Conservation (phyloP, 1,139 yeast species). For the Eremothecium gossypii region DNA sequence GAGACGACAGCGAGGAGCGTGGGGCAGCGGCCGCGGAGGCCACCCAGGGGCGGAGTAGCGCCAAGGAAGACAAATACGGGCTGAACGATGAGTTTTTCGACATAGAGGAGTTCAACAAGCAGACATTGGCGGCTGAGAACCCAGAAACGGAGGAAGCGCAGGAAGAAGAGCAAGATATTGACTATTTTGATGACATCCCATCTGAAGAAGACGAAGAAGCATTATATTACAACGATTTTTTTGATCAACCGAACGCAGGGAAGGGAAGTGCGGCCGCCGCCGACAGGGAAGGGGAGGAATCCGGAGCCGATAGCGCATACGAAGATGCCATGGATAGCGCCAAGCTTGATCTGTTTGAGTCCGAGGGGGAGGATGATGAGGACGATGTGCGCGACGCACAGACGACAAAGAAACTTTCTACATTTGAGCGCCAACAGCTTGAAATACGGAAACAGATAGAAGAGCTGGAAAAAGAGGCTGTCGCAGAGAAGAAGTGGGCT, state of each 20-base stretch:
- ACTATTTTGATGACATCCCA: slow-evolving; percentile 52
- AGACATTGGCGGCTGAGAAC: slow-evolving; percentile 65
- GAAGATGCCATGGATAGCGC: slow-evolving; percentile 52
- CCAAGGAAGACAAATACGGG: slow-evolving; percentile 38
- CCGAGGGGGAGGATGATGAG: slow-evolving; percentile 29
- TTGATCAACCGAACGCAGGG: slow-evolving; percentile 40
- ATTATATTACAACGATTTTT: slow-evolving; percentile 66
- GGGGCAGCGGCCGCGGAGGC: neutral
- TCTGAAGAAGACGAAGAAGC: slow-evolving; percentile 60
- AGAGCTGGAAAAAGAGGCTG: slow-evolving; percentile 72
- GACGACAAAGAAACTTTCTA: slow-evolving; percentile 44
- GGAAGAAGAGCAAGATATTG: slow-evolving; percentile 48
- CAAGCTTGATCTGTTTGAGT: slow-evolving; percentile 55
- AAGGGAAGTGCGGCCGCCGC: slow-evolving; percentile 13
- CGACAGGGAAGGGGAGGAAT: slow-evolving; percentile 29
- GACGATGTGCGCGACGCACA: slow-evolving; percentile 36
- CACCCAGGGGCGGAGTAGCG: slow-evolving; percentile 10
- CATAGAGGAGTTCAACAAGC: slow-evolving; percentile 76
- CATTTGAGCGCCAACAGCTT: slow-evolving; percentile 76
- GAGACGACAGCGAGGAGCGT: slow-evolving; percentile 8
- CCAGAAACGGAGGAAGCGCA: slow-evolving; percentile 37
- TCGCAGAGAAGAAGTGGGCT: slow-evolving; percentile 90
- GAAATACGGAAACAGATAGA: slow-evolving; percentile 69
- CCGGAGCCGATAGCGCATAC: slow-evolving; percentile 38
- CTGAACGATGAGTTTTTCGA: slow-evolving; percentile 80